Base-by-base conservation (phyloP, 2,329 filamentous ascomycete species). In the Colletotrichum gigasporum region DNA sequence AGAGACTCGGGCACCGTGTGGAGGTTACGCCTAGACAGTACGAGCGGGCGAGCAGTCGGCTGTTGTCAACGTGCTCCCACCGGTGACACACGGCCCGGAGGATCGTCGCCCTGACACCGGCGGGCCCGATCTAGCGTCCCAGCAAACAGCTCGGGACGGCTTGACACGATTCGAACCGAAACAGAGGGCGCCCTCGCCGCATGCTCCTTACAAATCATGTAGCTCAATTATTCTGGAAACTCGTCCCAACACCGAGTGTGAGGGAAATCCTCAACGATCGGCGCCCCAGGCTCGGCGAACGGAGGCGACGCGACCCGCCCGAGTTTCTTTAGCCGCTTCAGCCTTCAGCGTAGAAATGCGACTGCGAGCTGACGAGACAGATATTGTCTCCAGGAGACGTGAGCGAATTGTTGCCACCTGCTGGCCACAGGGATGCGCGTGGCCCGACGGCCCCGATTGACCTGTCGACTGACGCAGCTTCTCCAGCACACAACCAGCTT, bases 121-220 rank as follows among this genome's bases (percentile, higher is more conserved):
- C 11, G 14, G 35, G 10, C 45, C 26, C 26, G 24, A 30, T 22
- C 26, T 44, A 26, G 30, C 30, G 37, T 37, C 9, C 57, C 24
- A 54, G 41, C 48, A 54, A 61, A 42, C 55, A 52, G 47, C 26
- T 41, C 42, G 48, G 41, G 47, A 61, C 11, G 41, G 32, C 47
- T 60, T 53, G 56, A 47, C 41, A 42, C 48, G 41, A 54, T 22
- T 53, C 61, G 56, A 64, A 64, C 54, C 61, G 22, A 54, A 44
- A 50, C 16, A 50, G 32, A 16, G 14, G 24, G 35, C 47, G 18
- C 26, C 32, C 16, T 60, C 37, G 20, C 45, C 30, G 45, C 45
- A n/a, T n/a, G 35, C 14, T 35, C n/a, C 56, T 28, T 48, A 35
- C 41, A 30, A 61, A 64, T 20, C 14, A 24, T 9, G 16, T 9